These are phyloP conservation scores for Botryotinia calthae DNA, from an alignment of 2,329 filamentous ascomycete species.

Conservation along the genomic window DNA sequence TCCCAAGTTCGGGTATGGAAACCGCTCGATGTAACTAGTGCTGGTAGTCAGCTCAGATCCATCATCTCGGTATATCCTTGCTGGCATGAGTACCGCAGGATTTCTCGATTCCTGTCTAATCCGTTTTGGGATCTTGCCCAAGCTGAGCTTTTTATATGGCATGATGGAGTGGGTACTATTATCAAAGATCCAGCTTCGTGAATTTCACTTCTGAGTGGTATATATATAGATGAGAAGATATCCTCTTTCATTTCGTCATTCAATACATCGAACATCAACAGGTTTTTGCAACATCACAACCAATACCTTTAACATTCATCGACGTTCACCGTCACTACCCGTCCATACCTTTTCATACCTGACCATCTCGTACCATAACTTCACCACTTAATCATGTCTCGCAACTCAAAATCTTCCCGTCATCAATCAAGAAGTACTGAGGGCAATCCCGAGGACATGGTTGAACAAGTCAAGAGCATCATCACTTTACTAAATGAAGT, in stretches of 20 bases:
- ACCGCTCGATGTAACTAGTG: constrained; percentile 1
- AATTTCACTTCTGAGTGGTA: neutral
- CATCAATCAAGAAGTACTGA: constrained; percentile 27
- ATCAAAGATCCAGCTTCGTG: constrained; percentile 10
- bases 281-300: neutral
- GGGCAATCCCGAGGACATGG: constrained; percentile 28
- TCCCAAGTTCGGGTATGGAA: constrained; percentile 11
- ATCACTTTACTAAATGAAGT: constrained; percentile 34
- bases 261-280: neutral
- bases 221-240: constrained; percentile 10
- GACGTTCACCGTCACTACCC: neutral
- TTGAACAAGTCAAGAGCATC: constrained; percentile 35
- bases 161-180: neutral
- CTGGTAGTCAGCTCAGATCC: constrained; percentile 19
- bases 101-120: constrained; percentile 15
- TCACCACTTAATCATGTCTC: constrained; percentile 22
- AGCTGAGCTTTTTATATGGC: constrained; percentile 3
- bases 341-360: neutral
- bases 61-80: constrained; percentile 8
- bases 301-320: neutral
- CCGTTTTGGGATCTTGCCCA: constrained; percentile 8
- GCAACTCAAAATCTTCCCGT: constrained; percentile 32
- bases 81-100: constrained; percentile 2
- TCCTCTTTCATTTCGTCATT: neutral
- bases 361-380: neutral